Conservation (phyloP, 2,329 filamentous ascomycete species). For the Xylariaceae sp. region DNA sequence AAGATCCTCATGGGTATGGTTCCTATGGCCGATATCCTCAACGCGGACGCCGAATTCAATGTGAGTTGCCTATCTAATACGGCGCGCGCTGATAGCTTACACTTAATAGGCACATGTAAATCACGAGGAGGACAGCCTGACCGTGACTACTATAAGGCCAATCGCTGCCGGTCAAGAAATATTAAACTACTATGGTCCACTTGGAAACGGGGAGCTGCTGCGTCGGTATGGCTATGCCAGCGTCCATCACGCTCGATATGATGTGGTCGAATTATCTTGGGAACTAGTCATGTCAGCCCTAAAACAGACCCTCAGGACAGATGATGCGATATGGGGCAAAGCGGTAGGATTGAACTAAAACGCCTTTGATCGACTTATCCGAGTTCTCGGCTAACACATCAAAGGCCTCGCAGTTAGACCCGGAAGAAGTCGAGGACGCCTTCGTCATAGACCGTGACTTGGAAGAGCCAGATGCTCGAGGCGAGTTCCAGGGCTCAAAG, state of each 20-base stretch:
- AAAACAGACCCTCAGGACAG: constrained; percentile 47
- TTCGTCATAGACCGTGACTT: constrained; percentile 71
- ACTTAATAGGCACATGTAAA: constrained; percentile 57
- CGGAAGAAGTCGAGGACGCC: constrained; percentile 74
- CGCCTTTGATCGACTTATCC: background rate
- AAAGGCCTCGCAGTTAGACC: constrained; percentile 58
- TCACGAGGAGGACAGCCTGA: constrained; percentile 62
- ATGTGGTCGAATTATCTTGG: constrained; percentile 81
- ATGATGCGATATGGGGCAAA: constrained; percentile 49
- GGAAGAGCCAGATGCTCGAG: constrained; percentile 58
- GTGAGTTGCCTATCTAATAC: constrained; percentile 49
- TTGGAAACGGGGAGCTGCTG: constrained; percentile 82
- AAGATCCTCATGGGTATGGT: constrained; percentile 80
- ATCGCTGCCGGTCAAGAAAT: constrained; percentile 78
- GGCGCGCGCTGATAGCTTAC: constrained; percentile 6
- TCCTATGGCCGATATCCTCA: constrained; percentile 87
- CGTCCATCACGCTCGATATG: constrained; percentile 75
- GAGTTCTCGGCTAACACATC: constrained; percentile 32
- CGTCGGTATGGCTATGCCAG: constrained; percentile 90
- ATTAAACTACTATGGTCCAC: constrained; percentile 87
- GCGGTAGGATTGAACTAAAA: constrained; percentile 45
- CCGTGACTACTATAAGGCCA: constrained; percentile 73
- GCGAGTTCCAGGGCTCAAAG: constrained; percentile 50
- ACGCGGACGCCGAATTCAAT: constrained; percentile 88
- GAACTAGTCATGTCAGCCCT: constrained; percentile 59